These are phyloP conservation scores for Neurospora pannonica DNA, from an alignment of 495 filamentous ascomycete genomes.

Conservation along the genomic window DNA sequence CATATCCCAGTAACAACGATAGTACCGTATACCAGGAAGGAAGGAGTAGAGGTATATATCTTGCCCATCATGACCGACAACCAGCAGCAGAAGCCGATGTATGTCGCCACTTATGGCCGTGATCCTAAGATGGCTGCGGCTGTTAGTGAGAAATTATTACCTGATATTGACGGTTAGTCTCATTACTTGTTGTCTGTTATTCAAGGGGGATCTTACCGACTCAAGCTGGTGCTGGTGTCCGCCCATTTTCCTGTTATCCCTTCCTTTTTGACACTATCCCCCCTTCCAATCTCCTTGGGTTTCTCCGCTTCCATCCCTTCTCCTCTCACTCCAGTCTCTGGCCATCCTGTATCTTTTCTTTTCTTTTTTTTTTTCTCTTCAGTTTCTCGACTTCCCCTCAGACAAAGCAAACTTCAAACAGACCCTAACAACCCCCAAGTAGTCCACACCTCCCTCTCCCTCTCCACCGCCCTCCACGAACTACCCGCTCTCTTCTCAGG, in stretches of 20 bases:
- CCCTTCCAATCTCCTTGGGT: too few species aligned
- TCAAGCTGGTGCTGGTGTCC: too few species aligned
- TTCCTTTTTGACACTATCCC: too few species aligned
- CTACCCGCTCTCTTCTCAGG: constrained; percentile 22
- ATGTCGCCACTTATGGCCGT: constrained; percentile 21
- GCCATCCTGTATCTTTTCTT: too few species aligned
- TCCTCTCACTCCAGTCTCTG: too few species aligned
- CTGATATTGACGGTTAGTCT: constrained; percentile 23
- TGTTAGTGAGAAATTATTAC: constrained; percentile 21
- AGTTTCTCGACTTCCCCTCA: too few species aligned
- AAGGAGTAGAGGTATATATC: background rate
- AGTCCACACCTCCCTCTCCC: constrained; percentile 20
- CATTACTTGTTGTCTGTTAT: too few species aligned
- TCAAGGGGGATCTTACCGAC: too few species aligned
- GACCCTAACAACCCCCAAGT: constrained; percentile 5
- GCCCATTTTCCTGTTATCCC: too few species aligned
- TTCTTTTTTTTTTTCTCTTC: too few species aligned
- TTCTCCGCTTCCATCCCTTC: too few species aligned
- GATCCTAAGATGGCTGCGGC: constrained; percentile 18
- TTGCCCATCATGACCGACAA: background rate
- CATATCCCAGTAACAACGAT: background rate
- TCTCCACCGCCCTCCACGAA: constrained; percentile 14
- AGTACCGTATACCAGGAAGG: background rate
- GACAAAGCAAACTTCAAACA: too few species aligned
- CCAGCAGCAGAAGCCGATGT: constrained; percentile 11